Conservation (phyloP, 768 basidiomycete genomes). For the Boletus pseudopeckii region DNA sequence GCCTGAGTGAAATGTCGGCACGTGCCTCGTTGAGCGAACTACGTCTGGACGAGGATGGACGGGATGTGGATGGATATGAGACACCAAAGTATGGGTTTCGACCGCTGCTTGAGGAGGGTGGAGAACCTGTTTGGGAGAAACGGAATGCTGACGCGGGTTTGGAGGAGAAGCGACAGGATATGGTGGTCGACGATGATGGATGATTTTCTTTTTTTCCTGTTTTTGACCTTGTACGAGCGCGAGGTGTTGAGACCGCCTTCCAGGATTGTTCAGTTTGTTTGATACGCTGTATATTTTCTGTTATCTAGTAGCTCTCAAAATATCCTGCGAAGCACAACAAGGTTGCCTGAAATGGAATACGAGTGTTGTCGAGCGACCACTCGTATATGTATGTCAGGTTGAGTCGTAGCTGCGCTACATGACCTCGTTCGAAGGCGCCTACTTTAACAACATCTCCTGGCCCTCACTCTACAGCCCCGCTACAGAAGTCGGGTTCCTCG, state of each 20-base stretch:
- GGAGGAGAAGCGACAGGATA: conserved; percentile 8
- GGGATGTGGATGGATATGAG: conserved; percentile 12
- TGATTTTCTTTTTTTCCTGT: background rate
- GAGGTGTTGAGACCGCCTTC: background rate
- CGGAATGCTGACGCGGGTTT: background rate
- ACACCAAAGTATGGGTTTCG: conserved; percentile 20
- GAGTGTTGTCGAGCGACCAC: too few relatives aligned
- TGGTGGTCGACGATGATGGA: conserved; percentile 18
- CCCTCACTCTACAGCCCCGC: conserved; percentile 38
- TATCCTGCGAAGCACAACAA: background rate
- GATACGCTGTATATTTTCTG: background rate
- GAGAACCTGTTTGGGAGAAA: conserved; percentile 5
- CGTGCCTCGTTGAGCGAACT: conserved; percentile 32
- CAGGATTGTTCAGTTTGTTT: background rate
- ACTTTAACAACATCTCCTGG: conserved; percentile 29
- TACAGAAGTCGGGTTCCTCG: conserved; percentile 30
- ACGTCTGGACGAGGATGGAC: conserved; percentile 22
- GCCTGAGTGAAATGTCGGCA: conserved; percentile 25
- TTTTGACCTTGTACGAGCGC: background rate
- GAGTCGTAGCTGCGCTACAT: background rate
- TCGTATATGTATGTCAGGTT: too few relatives aligned
- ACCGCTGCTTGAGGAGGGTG: conserved; percentile 3
- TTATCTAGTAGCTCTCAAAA: background rate
- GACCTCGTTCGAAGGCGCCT: background rate
- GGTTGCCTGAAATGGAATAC: background rate